Base-by-base conservation (phyloP, 805 yeast species). In the Kurtzmaniella fragi region DNA sequence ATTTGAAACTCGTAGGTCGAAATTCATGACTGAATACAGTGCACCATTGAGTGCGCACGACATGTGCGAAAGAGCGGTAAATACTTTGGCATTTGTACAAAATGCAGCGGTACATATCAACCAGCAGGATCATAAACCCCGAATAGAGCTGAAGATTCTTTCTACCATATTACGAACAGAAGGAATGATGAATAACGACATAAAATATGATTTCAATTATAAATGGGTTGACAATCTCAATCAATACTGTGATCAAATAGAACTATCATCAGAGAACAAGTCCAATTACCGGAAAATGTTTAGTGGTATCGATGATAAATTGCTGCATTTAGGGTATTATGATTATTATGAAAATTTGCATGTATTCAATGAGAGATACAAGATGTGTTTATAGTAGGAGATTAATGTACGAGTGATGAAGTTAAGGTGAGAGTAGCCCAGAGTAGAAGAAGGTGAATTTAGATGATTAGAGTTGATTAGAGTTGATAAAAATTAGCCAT, bases 41-140 rank as follows among this genome's bases (percentile, higher is more conserved):
- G 17, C 13, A 7, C 36, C 39, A 16, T 35, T 45, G 6, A 35
- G 41, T 10, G 39, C 41, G 15, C 30, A 37, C 2, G 59, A 55
- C 30, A 13, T 59, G 4, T 13, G 48, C 3, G 38, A 42, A 16
- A 39, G 69, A 17, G 14, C 57, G 23, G 30, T 49, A 11, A 61
- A 62, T 39, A 57, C 67, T 1, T 38, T 57, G 6, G 54, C 49
- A 17, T 63, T 63, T 46, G 61, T 61, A 5, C 56, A 54, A 39
- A 63, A 63, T 41, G 48, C 64, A 3, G 56, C 66, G 0, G 65
- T 59, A 2, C 27, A 16, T 17, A 35, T 32, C 23, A 35, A 38
- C 17, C 32, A 30, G 14, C 31, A 33, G 12, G 27, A 30, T 14
- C 33, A 43, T 12, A 23, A 30, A 10, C 12, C 9, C 5, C 4